Conservation (phyloP, 192 early-diverging fungal species). For the Gonapodya prolifera region DNA sequence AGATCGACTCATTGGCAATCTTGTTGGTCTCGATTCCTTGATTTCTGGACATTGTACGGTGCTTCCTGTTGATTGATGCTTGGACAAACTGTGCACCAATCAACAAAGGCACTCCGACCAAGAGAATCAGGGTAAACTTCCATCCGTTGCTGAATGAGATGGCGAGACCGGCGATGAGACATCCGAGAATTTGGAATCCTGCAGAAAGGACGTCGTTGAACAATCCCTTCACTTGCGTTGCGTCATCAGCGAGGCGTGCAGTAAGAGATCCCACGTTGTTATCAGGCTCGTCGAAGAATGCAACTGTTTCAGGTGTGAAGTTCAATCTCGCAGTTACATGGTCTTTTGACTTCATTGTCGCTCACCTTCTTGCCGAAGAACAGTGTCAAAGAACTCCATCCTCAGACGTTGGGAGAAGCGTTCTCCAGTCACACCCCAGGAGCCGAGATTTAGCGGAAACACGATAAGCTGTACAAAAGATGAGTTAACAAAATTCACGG, state of each 20-base stretch:
- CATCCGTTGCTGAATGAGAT: conserved; percentile 32
- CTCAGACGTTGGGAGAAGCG: neutral
- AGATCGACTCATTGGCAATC: conserved; percentile 21
- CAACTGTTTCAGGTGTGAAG: conserved; percentile 34
- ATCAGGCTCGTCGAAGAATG: neutral
- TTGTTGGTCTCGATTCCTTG: neutral
- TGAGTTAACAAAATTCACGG: no score
- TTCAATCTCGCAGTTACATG: no score
- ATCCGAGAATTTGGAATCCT: neutral
- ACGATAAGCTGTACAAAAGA: neutral
- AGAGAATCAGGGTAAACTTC: conserved; percentile 69
- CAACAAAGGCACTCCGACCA: conserved; percentile 48
- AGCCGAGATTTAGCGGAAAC: neutral
- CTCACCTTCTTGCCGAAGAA: neutral
- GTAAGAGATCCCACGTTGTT: conserved; percentile 7
- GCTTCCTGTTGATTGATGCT: neutral
- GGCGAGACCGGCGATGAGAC: neutral
- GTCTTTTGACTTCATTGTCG: no score
- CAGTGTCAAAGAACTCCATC: neutral
- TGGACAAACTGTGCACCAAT: conserved; percentile 34
- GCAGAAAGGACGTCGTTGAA: neutral
- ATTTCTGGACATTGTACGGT: neutral
- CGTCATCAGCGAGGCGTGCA: conserved; percentile 6
- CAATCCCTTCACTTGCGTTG: conserved; percentile 4
- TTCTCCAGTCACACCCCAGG: neutral